Evolutionary conservation across 441 rosid species (phyloP).

Genomic region (Erodium trifolium): DNA sequence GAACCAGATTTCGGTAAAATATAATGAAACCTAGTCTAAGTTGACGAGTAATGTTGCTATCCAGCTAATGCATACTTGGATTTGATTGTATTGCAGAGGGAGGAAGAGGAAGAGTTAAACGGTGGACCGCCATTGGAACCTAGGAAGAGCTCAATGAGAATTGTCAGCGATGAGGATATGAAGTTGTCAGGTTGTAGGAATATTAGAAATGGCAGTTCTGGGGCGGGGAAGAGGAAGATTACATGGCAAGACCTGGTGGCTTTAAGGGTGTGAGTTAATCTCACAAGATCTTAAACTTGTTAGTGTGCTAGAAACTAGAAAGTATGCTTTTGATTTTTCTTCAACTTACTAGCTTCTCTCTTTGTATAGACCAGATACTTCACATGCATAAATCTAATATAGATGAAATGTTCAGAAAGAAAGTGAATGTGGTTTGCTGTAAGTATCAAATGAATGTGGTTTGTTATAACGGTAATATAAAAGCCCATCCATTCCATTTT

Average conservation of each 20-base stretch:
- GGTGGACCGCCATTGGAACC: slow-evolving; percentile 34
- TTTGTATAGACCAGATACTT: not conserved
- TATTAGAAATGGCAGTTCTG: slow-evolving; percentile 40
- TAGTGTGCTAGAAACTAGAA: no score
- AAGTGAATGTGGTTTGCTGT: no score
- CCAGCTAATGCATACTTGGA: slow-evolving; percentile 11
- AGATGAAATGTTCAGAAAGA: not conserved
- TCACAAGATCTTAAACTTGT: not conserved
- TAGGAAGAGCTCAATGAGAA: slow-evolving; percentile 27
- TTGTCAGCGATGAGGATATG: slow-evolving; percentile 41
- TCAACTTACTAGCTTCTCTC: not conserved
- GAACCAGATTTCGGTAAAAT: slow-evolving; percentile 71
- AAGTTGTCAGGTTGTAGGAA: slow-evolving; percentile 54
- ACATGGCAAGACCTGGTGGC: slow-evolving; percentile 94
- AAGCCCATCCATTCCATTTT: no score
- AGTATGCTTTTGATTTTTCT: not conserved
- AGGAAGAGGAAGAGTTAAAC: slow-evolving; percentile 52
- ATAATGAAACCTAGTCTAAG: not conserved
- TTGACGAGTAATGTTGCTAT: slow-evolving; percentile 9
- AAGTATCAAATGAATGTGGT: no score
- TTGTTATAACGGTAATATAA: no score
- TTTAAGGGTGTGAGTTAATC: slow-evolving; percentile 45
- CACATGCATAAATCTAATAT: not conserved
- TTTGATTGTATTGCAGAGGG: slow-evolving; percentile 40
- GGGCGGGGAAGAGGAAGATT: slow-evolving; percentile 76